Base-by-base conservation (phyloP, 1,284 basidiomycete genomes). In the Malassezia furfur region DNA sequence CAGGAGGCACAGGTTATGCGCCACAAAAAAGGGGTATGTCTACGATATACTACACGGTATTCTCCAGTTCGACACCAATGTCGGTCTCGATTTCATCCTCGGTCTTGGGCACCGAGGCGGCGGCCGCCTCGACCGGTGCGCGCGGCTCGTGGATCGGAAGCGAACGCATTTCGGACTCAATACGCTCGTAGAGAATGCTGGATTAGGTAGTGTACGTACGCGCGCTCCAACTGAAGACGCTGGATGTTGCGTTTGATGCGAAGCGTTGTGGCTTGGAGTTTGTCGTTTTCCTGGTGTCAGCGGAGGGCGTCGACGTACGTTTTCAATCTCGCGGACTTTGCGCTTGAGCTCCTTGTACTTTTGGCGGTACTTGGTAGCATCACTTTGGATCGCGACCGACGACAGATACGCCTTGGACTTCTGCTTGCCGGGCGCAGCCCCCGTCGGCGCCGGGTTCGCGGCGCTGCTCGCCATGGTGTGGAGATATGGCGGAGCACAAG, bases 291-390 rank as follows among this genome's bases (percentile, higher is more conserved):
- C 85, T 89, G 67, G 8, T 25, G 12, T 31, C 8, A 44, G 32
- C 25, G 6, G 21, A 11, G 14, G 10, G 22, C 17, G 9, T 14
- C 14, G 47, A 80, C 83, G 65, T 64, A 88, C 87, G 48, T 80
- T 77, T 77, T 91, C 88, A 60, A 91, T 87, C 76, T 90, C 87
- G 73, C 83, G 83, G 52, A 91, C 86, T 78, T 90, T 91, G 73
- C 82, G 81, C 75, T 88, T 91, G 63, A 91, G 79, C 59, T 91
- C 88, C 75, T 84, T 87, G 79, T 90, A 91, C 77, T 91, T 91
- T 68, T 81, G 80, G 59, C 87, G 83, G 75, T 91, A 91, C 77
- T 89, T 90, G 70, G 82, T 82, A 71, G 90, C 88, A 74, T 91
- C 88, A 25, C 67, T 66, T 49, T 70, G 67, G 14, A 71, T 65